These are phyloP conservation scores for Boletus mariae DNA, from an alignment of 1,284 basidiomycete species.

Conservation along the genomic window DNA sequence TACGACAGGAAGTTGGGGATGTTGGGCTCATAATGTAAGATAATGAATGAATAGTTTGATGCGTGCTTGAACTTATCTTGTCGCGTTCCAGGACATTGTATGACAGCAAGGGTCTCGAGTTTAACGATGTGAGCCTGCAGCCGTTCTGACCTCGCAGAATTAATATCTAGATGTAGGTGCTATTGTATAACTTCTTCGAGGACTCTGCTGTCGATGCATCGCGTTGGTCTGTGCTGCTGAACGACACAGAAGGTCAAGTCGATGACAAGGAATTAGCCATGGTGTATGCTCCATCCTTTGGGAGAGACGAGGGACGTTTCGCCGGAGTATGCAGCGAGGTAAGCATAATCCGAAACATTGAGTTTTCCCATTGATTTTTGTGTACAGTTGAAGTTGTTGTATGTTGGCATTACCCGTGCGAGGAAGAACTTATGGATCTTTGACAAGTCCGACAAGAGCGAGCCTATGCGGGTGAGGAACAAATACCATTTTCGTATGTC, in stretches of 20 bases:
- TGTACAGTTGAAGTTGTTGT: slow-evolving; percentile 64
- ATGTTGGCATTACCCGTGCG: slow-evolving; percentile 69
- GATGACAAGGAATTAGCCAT: slow-evolving; percentile 14
- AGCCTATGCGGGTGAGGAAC: slow-evolving; percentile 53
- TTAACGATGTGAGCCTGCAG: slow-evolving; percentile 70
- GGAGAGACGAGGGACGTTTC: slow-evolving; percentile 44
- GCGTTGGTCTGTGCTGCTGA: slow-evolving; percentile 55
- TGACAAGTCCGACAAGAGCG: slow-evolving; percentile 53
- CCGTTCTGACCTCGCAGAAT: no score
- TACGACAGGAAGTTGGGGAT: slow-evolving; percentile 51
- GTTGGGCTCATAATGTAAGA: slow-evolving; percentile 64
- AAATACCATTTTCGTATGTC: not conserved
- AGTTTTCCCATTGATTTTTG: not conserved
- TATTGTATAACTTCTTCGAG: slow-evolving; percentile 67
- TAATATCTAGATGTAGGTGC: no score
- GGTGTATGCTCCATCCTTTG: slow-evolving; percentile 45
- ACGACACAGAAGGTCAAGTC: slow-evolving; percentile 32
- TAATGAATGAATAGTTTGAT: no score
- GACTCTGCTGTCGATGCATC: slow-evolving; percentile 50
- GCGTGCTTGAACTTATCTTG: no score
- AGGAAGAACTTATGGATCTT: slow-evolving; percentile 66
- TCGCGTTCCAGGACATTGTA: no score
- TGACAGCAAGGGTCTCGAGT: slow-evolving; percentile 75
- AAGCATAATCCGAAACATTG: slow-evolving; percentile 1
- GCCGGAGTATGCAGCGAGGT: slow-evolving; percentile 61